phyloP scores from a whole-genome alignment of 352 stramenopile genomes.

The Globisporangium irregulare region DNA sequence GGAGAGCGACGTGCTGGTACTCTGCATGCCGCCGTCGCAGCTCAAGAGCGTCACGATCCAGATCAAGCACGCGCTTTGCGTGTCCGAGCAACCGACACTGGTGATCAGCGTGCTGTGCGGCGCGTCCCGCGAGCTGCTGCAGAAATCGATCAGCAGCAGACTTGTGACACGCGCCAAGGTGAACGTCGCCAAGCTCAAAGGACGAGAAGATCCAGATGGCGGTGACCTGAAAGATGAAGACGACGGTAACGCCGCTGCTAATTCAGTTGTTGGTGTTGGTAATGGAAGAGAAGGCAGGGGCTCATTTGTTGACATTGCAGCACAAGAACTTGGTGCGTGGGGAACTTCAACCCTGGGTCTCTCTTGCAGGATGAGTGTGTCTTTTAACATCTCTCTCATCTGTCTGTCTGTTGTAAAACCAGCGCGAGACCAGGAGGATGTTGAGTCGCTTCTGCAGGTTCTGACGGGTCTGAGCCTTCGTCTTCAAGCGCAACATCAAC shows the following conservation, averaged over 20 bases:
- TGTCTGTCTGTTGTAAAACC: not conserved
- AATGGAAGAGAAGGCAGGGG: not conserved
- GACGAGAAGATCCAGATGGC: not conserved
- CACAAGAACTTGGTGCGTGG: constrained; percentile 9
- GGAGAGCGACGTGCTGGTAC: constrained; percentile 55
- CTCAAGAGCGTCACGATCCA: constrained; percentile 69
- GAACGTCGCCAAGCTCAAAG: constrained; percentile 23
- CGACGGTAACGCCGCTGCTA: constrained; percentile 1
- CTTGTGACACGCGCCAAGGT: constrained; percentile 35
- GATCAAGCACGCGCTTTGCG: constrained; percentile 49
- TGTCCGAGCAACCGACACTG: constrained; percentile 26
- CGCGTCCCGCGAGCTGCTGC: constrained; percentile 33
- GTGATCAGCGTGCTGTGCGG: constrained; percentile 52
- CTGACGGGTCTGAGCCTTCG: constrained; percentile 6
- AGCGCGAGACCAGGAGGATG: constrained; percentile 8
- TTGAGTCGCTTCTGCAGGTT: constrained; percentile 4
- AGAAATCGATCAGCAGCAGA: constrained; percentile 41
- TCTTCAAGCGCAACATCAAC: not conserved
- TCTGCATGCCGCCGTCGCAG: constrained; percentile 67
- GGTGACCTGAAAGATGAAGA: not conserved
- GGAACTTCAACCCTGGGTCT: not conserved
- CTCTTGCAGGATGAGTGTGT: not conserved
- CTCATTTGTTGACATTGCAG: constrained; percentile 3
- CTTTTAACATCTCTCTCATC: constrained; percentile 3
- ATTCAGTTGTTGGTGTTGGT: constrained; percentile 4